Conservation (phyloP, 441 rosid genomes). For the Populus trichocarpa region DNA sequence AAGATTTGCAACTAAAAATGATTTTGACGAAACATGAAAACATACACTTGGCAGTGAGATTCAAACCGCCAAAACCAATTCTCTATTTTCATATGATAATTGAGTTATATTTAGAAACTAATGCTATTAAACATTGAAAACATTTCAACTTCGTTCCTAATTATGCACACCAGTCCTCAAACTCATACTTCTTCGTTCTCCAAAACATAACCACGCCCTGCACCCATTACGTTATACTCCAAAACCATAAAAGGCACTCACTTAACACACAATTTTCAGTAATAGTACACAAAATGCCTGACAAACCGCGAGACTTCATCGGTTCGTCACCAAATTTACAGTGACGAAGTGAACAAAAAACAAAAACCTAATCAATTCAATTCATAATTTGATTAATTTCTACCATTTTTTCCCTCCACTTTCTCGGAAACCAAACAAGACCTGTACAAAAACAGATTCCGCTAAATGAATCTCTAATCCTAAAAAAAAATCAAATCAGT, state of each 20-base stretch:
- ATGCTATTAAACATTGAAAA: background rate
- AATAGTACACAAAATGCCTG: background rate
- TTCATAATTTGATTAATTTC: background rate
- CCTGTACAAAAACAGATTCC: background rate
- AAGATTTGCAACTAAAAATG: background rate
- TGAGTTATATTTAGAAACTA: background rate
- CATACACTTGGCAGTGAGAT: background rate
- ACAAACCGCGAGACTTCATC: background rate
- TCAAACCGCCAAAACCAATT: background rate
- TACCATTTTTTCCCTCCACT: background rate
- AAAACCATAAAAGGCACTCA: background rate
- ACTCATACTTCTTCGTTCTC: background rate
- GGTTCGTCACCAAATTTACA: background rate
- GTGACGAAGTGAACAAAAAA: background rate
- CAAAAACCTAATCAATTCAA: background rate
- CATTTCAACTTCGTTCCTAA: background rate
- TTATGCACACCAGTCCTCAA: background rate
- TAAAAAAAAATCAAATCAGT: background rate
- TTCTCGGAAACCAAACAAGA: background rate
- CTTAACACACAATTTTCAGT: background rate
- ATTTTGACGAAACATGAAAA: slow-evolving; percentile 2
- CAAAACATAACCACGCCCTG: background rate
- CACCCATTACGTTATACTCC: background rate
- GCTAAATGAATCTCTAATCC: background rate
- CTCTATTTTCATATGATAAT: background rate